These are phyloP conservation scores for Prunus yedoensis DNA, from an alignment of 331 rosid species.

Conservation along the genomic window DNA sequence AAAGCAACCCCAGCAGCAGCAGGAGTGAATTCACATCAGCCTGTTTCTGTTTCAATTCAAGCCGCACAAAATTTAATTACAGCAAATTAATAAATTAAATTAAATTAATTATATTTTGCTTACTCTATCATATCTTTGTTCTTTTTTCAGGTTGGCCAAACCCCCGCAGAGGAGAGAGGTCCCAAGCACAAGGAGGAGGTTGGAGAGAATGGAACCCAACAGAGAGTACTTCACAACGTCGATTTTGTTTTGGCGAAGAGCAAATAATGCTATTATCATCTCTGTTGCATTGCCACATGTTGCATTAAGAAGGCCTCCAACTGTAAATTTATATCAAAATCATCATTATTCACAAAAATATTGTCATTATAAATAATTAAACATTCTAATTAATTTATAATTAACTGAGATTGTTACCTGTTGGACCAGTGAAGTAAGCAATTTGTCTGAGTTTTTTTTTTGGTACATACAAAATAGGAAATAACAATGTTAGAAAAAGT, in stretches of 20 bases:
- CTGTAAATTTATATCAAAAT: constrained; percentile 34
- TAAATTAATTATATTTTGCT: not conserved
- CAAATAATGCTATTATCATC: constrained; percentile 79
- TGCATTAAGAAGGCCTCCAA: constrained; percentile 95
- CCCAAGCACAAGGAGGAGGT: constrained; percentile 94
- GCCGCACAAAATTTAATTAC: not conserved
- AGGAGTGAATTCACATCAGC: constrained; percentile 83
- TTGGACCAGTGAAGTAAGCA: constrained; percentile 94
- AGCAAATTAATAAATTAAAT: not conserved
- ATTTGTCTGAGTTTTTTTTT: constrained; percentile 57
- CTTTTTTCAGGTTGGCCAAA: constrained; percentile 50
- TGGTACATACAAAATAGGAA: not conserved
- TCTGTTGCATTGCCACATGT: constrained; percentile 95
- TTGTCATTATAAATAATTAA: too few relatives aligned
- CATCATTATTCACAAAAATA: not conserved
- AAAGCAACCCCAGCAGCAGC: constrained; percentile 68
- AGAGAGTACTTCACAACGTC: constrained; percentile 88
- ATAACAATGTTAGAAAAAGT: constrained; percentile 24
- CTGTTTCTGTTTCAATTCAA: constrained; percentile 63
- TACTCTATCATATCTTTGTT: constrained; percentile 83
- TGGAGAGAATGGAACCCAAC: constrained; percentile 86
- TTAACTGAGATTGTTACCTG: constrained; percentile 46
- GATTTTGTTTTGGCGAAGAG: constrained; percentile 57
- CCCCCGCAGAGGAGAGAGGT: constrained; percentile 90
- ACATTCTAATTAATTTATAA: not conserved